These are phyloP conservation scores for Vigna angularis DNA, from an alignment of 306 rosid species.

Conservation along the genomic window DNA sequence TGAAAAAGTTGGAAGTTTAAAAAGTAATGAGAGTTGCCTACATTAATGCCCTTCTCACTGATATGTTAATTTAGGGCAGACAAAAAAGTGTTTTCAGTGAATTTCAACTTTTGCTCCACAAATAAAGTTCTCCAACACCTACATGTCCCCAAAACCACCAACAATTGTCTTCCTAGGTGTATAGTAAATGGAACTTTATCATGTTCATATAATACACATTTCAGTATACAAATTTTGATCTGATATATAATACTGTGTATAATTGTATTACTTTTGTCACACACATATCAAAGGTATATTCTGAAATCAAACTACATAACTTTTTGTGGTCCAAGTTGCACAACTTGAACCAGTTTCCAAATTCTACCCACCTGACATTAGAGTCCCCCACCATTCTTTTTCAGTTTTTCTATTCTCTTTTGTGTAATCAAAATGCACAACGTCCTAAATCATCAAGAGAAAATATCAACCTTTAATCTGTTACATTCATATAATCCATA, in stretches of 20 bases:
- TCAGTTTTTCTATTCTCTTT: neutral
- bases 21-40: no score
- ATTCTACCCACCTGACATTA: slow-evolving; percentile 10
- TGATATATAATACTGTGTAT: neutral
- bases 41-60: neutral
- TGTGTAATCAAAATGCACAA: slow-evolving; percentile 13
- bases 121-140: neutral
- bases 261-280: neutral
- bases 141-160: slow-evolving; percentile 4
- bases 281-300: neutral
- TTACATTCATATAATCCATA: neutral
- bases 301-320: neutral
- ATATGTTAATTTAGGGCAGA: neutral
- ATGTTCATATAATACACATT: neutral
- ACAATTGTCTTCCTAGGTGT: neutral
- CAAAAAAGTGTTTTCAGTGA: neutral
- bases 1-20: neutral
- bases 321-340: neutral
- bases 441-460: neutral
- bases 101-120: slow-evolving; percentile 6
- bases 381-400: slow-evolving; percentile 1
- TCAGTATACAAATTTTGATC: neutral
- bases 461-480: slow-evolving; percentile 10
- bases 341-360: slow-evolving; percentile 21
- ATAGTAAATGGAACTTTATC: neutral